phyloP scores from a whole-genome alignment of 2,329 filamentous ascomycete species.

The Curvularia eragrostidis region DNA sequence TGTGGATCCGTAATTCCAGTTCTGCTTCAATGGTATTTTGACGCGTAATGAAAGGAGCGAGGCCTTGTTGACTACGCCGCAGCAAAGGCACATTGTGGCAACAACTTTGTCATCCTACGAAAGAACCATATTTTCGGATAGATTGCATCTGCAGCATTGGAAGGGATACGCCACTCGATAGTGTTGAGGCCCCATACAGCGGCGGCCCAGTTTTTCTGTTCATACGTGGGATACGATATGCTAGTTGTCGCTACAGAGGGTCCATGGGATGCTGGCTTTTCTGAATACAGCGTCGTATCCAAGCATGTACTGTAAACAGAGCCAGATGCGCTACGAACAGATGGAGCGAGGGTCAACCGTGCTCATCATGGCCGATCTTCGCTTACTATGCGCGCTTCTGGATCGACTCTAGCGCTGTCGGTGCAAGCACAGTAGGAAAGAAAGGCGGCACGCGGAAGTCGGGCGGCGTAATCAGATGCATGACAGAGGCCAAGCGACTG shows the following conservation, averaged over 20 bases:
- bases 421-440: neutral
- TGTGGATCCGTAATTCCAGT: neutral
- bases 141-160: neutral
- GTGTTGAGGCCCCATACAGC: neutral
- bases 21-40: neutral
- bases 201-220: neutral
- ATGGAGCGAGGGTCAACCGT: constrained; percentile 2
- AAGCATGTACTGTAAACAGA: no score
- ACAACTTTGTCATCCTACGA: neutral
- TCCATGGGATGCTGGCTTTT: neutral
- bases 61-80: constrained; percentile 1
- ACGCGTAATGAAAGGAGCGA: constrained; percentile 1
- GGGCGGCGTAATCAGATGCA: neutral
- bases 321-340: neutral
- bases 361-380: neutral
- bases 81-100: constrained; percentile 4
- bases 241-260: neutral
- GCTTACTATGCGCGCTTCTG: neutral
- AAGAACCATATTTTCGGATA: neutral
- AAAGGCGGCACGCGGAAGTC: constrained; percentile 2
- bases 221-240: neutral
- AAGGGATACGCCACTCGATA: neutral
- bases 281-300: neutral
- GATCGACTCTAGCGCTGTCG: constrained; percentile 3
- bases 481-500: neutral